These are phyloP conservation scores for Ceratonia siliqua DNA, from an alignment of 306 rosid genomes.

Conservation along the genomic window DNA sequence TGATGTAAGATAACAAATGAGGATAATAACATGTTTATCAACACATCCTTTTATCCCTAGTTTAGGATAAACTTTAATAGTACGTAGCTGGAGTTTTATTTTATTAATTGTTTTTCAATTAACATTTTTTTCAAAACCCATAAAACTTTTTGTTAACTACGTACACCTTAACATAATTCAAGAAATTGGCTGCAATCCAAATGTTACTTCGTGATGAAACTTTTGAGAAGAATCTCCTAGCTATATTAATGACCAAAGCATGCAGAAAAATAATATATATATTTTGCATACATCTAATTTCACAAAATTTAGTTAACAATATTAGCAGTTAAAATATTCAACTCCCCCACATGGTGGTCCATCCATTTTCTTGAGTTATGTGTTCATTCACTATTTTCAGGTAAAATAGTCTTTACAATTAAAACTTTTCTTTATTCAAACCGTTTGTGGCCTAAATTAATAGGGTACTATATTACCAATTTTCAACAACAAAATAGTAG, in stretches of 20 bases:
- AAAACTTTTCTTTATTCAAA: neutral
- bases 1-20: no score
- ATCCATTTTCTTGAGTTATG: constrained; percentile 7
- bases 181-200: neutral
- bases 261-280: neutral
- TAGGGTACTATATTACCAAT: neutral
- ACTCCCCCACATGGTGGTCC: constrained; percentile 46
- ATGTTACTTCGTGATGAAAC: neutral
- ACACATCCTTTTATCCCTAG: neutral
- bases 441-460: constrained; percentile 7
- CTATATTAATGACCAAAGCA: constrained; percentile 27
- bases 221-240: constrained; percentile 8
- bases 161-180: neutral
- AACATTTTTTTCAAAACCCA: neutral
- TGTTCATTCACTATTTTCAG: neutral
- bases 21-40: constrained; percentile 23
- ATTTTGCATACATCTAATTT: neutral
- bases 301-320: neutral
- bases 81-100: constrained; percentile 22
- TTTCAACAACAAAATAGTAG: constrained; percentile 3
- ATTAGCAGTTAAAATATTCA: constrained; percentile 29
- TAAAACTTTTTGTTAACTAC: neutral
- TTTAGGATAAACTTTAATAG: neutral
- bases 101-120: neutral
- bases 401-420: neutral